Percentiles rank a stretch among this genome's conserved stretches.
phyloP scores from a whole-genome alignment of 208 protist genomes.

The Wallacemonas sp. region DNA sequence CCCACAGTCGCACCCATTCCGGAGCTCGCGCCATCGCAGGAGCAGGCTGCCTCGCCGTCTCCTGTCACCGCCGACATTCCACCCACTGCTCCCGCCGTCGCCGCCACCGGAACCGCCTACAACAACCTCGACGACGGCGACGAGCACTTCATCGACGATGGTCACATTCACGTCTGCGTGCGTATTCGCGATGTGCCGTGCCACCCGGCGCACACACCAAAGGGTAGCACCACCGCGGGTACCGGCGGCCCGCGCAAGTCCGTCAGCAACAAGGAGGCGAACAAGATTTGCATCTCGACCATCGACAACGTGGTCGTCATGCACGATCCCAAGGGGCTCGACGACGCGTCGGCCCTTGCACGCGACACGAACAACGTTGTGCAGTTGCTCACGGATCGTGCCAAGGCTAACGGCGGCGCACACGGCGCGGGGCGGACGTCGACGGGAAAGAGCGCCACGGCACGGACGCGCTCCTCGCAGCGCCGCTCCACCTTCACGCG shows the following conservation, averaged over 20 bases:
- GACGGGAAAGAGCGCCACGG: constrained; percentile 23
- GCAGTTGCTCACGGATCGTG: constrained; percentile 54
- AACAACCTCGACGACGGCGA: not conserved
- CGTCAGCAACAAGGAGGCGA: constrained; percentile 29
- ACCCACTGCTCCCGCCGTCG: too few species aligned
- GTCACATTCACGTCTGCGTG: constrained; percentile 80
- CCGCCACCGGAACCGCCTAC: too few species aligned
- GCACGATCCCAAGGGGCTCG: constrained; percentile 66
- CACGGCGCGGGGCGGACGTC: not conserved
- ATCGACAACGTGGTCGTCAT: constrained; percentile 75
- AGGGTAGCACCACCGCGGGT: constrained; percentile 23
- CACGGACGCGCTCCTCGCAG: constrained; percentile 21
- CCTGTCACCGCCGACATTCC: not conserved
- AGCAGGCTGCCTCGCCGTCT: too few species aligned
- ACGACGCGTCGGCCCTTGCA: constrained; percentile 48
- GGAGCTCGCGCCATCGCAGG: too few species aligned
- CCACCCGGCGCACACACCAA: constrained; percentile 26
- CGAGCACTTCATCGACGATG: constrained; percentile 42
- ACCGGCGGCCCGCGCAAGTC: constrained; percentile 19
- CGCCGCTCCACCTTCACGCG: constrained; percentile 13
- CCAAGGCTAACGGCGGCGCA: constrained; percentile 7
- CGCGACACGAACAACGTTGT: constrained; percentile 67
- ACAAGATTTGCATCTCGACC: constrained; percentile 70
- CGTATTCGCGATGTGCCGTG: constrained; percentile 61
- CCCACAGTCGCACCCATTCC: too few species aligned